Percentiles rank a stretch among this genome's conserved stretches.
These are phyloP conservation scores for Cystobasidium ongulense DNA, from an alignment of 768 basidiomycete species.

Conservation along the genomic window DNA sequence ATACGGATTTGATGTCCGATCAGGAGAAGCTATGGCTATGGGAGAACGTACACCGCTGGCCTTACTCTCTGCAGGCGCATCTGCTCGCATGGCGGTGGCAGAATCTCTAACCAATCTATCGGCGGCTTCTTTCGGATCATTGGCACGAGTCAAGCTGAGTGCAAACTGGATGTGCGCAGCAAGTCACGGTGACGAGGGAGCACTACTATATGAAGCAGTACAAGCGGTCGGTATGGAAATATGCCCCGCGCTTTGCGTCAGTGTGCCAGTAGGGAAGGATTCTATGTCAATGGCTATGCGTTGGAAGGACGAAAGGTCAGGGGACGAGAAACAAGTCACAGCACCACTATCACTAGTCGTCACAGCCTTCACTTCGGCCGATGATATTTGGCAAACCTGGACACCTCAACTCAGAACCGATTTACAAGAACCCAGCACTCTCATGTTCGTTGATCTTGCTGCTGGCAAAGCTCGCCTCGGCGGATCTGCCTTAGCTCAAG, in stretches of 20 bases:
- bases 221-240: slow-evolving; percentile 83
- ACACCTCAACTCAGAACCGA: slow-evolving; percentile 75
- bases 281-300: slow-evolving; percentile 99
- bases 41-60: slow-evolving; percentile 93
- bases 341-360: slow-evolving; percentile 86
- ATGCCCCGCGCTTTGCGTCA: slow-evolving; percentile 83
- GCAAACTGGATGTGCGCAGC: slow-evolving; percentile 99
- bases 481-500: slow-evolving; percentile 90
- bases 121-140: slow-evolving; percentile 63
- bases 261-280: slow-evolving; percentile 96
- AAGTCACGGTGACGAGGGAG: slow-evolving; percentile 67
- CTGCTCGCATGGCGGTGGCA: slow-evolving; percentile 90
- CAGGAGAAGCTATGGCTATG: slow-evolving; percentile 96
- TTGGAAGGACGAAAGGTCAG: slow-evolving; percentile 58
- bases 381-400: slow-evolving; percentile 74
- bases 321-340: slow-evolving; percentile 68
- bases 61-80: slow-evolving; percentile 74
- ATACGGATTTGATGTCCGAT: slow-evolving; percentile 75
- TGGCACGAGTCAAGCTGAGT: slow-evolving; percentile 79
- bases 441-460: slow-evolving; percentile 85
- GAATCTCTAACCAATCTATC: slow-evolving; percentile 87
- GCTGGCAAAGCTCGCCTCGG: slow-evolving; percentile 72
- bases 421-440: slow-evolving; percentile 53
- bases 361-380: slow-evolving; percentile 84
- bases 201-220: slow-evolving; percentile 72